Percentiles rank a stretch among this genome's conserved stretches.
phyloP scores from a whole-genome alignment of 257 asterid species.

The Solanum ossicruentum region DNA sequence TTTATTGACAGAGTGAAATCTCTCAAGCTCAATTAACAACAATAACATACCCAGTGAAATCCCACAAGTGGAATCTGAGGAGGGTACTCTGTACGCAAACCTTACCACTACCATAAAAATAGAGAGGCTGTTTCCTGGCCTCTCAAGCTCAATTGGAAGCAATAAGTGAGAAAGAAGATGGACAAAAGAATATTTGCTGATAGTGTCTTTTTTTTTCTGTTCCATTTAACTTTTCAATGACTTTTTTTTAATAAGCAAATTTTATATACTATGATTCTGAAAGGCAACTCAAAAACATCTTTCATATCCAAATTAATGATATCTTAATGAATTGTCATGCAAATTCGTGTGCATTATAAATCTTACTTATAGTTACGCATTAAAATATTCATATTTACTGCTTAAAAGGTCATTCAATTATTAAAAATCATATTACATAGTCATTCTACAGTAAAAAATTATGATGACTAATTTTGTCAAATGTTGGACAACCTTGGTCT shows the following conservation, averaged over 20 bases:
- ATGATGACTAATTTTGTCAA: no score
- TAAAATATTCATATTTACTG: no score
- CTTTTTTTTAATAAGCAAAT: neutral
- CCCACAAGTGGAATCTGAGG: no score
- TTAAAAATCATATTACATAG: no score
- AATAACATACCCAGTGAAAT: no score
- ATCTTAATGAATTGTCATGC: neutral
- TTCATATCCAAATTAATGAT: neutral
- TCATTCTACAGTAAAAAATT: no score
- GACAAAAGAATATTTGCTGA: neutral
- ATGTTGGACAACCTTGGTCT: no score
- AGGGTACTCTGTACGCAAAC: no score
- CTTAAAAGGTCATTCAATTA: no score
- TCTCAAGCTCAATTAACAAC: constrained; percentile 11
- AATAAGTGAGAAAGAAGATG: neutral
- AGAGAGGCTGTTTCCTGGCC: no score
- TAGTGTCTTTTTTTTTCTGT: neutral
- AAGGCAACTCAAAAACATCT: neutral
- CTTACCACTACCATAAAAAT: no score
- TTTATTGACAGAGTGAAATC: constrained; percentile 21
- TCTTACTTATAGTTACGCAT: no score
- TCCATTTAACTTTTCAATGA: neutral
- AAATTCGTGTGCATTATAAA: neutral
- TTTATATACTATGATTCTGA: neutral
- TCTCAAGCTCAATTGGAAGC: constrained; percentile 20